Conservation (phyloP, 805 yeast genomes). For the Candida sithepensis region DNA sequence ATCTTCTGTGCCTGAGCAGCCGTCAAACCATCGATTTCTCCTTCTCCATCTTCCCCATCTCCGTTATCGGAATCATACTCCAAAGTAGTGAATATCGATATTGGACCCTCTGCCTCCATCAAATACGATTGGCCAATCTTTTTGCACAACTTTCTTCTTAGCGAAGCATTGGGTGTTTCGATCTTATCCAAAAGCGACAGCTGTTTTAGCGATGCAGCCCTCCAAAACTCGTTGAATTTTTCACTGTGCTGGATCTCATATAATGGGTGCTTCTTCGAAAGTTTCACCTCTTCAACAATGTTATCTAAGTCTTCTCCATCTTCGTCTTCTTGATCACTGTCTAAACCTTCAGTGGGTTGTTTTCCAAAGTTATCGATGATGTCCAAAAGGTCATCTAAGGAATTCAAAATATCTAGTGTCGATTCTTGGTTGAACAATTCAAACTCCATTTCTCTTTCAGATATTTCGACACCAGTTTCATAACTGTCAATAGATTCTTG, state of each 20-base stretch:
- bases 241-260: slow-evolving; percentile 35
- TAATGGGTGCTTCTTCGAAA: slow-evolving; percentile 56
- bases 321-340: slow-evolving; percentile 48
- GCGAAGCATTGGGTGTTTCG: slow-evolving; percentile 7
- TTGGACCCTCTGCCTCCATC: slow-evolving; percentile 62
- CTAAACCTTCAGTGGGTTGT: slow-evolving; percentile 55
- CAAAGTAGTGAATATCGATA: slow-evolving; percentile 49
- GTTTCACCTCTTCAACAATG: slow-evolving; percentile 33
- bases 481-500: slow-evolving; percentile 46
- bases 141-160: slow-evolving; percentile 34
- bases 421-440: slow-evolving; percentile 17
- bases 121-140: slow-evolving; percentile 61
- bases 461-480: slow-evolving; percentile 37
- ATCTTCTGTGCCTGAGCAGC: slow-evolving; percentile 44
- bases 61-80: slow-evolving; percentile 54
- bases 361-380: slow-evolving; percentile 64
- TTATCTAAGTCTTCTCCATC: slow-evolving; percentile 27
- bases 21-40: slow-evolving; percentile 35
- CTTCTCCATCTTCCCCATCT: slow-evolving; percentile 16
- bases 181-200: slow-evolving; percentile 30
- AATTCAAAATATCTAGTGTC: slow-evolving; percentile 48
- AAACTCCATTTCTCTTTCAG: slow-evolving; percentile 22
- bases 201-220: slow-evolving; percentile 38
- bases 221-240: slow-evolving; percentile 53
- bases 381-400: slow-evolving; percentile 65